Conservation (phyloP, 345 rosid genomes). For the Camelina sativa region DNA sequence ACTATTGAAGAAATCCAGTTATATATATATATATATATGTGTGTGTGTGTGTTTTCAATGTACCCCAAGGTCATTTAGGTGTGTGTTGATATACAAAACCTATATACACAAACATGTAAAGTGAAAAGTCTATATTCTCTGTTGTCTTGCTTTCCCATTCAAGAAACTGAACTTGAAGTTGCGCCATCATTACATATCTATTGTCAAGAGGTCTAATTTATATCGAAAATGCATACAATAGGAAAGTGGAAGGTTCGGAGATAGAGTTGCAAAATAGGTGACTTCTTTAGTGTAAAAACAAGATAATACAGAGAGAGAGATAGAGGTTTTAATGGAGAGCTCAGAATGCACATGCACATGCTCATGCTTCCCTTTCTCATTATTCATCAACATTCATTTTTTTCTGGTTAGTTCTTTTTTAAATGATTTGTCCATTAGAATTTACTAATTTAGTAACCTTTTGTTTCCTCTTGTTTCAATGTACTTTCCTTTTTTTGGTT, state of each 20-base stretch:
- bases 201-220: slow-evolving; percentile 15
- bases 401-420: slow-evolving; percentile 33
- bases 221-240: slow-evolving; percentile 25
- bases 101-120: slow-evolving; percentile 41
- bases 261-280: slow-evolving; percentile 42
- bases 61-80: slow-evolving; percentile 24
- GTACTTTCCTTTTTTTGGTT: no score
- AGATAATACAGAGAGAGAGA: slow-evolving; percentile 17
- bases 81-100: slow-evolving; percentile 20
- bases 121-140: slow-evolving; percentile 33
- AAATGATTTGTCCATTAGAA: slow-evolving; percentile 42
- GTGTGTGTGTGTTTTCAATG: background rate
- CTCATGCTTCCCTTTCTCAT: slow-evolving; percentile 13
- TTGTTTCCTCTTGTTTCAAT: slow-evolving; percentile 36
- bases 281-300: slow-evolving; percentile 45
- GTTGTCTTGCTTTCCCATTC: slow-evolving; percentile 33
- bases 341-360: slow-evolving; percentile 41
- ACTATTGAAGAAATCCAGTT: background rate
- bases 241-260: slow-evolving; percentile 40
- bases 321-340: slow-evolving; percentile 21
- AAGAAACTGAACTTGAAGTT: slow-evolving; percentile 43
- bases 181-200: slow-evolving; percentile 37
- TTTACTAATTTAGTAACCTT: slow-evolving; percentile 34
- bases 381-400: slow-evolving; percentile 31
- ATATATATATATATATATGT: background rate